Evolutionary conservation across 2,329 filamentous ascomycete genomes (phyloP).

Genomic region (Trichoderma guizhouense): DNA sequence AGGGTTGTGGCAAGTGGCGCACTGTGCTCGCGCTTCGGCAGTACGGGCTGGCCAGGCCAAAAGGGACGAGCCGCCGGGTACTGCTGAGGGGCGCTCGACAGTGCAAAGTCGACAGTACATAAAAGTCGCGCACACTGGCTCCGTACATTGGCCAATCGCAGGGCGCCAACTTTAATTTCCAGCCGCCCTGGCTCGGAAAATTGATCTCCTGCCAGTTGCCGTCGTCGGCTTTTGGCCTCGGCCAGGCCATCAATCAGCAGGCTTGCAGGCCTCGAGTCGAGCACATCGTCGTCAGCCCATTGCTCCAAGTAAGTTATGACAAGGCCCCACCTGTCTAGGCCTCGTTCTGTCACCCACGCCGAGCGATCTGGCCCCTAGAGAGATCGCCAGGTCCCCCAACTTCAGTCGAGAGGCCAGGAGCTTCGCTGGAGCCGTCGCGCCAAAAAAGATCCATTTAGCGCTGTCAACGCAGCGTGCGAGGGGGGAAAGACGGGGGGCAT

Average conservation of each 20-base stretch:
- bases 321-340: conserved; percentile 11
- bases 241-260: background rate
- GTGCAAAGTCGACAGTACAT: background rate
- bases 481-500: background rate
- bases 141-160: conserved; percentile 15
- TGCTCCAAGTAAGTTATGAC: conserved; percentile 4
- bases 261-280: background rate
- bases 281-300: conserved; percentile 1
- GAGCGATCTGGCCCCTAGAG: conserved; percentile 19
- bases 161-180: conserved; percentile 12
- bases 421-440: conserved; percentile 11
- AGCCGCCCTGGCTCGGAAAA: conserved; percentile 10
- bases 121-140: background rate
- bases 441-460: conserved; percentile 11
- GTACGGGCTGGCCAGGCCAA: background rate
- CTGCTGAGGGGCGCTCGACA: background rate
- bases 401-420: background rate
- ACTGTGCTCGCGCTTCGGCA: conserved; percentile 5
- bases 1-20: background rate
- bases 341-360: conserved; percentile 13
- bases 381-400: conserved; percentile 18
- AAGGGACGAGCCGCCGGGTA: background rate
- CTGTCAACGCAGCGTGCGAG: conserved; percentile 9
- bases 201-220: conserved; percentile 14
- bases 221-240: conserved; percentile 7